Percentiles rank a stretch among this genome's conserved stretches.
Conservation (phyloP, 495 filamentous ascomycete species). For the Aspergillus baeticus region DNA sequence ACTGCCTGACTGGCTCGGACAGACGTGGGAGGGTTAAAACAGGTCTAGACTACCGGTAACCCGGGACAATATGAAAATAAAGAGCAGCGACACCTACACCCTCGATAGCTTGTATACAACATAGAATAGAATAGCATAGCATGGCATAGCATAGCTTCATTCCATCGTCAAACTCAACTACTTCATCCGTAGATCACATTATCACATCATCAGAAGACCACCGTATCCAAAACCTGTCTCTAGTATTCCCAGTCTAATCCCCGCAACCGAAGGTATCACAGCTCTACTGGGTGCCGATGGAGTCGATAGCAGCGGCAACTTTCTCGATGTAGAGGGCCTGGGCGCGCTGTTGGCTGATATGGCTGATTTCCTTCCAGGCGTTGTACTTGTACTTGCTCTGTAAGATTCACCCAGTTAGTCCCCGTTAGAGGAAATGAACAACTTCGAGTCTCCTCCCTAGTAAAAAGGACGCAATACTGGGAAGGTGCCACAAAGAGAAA, state of each 20-base stretch:
- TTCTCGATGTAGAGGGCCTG: constrained; percentile 74
- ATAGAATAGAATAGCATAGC: too few relatives aligned
- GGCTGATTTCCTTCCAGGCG: constrained; percentile 67
- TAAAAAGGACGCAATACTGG: too few relatives aligned
- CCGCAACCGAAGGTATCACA: not conserved
- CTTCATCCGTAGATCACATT: not conserved
- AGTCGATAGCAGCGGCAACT: constrained; percentile 66
- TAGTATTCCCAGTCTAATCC: not conserved
- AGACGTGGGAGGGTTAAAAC: constrained; percentile 40
- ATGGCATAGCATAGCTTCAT: too few relatives aligned
- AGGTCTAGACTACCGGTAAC: too few relatives aligned
- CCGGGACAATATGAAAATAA: not conserved
- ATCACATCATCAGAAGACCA: constrained; percentile 7
- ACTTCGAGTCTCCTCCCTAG: too few relatives aligned
- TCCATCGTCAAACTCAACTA: too few relatives aligned
- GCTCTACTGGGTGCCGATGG: constrained; percentile 47
- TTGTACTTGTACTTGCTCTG: constrained; percentile 78
- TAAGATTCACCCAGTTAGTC: not conserved
- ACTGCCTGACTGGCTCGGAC: constrained; percentile 72
- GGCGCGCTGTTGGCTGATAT: constrained; percentile 57
- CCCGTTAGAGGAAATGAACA: too few relatives aligned
- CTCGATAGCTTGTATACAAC: not conserved
- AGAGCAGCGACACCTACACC: not conserved
- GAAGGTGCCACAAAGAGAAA: not conserved
- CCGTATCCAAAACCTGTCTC: constrained; percentile 1